Evolutionary conservation across 2,329 filamentous ascomycete species (phyloP).

Genomic region (Pestalotiopsis sp.): DNA sequence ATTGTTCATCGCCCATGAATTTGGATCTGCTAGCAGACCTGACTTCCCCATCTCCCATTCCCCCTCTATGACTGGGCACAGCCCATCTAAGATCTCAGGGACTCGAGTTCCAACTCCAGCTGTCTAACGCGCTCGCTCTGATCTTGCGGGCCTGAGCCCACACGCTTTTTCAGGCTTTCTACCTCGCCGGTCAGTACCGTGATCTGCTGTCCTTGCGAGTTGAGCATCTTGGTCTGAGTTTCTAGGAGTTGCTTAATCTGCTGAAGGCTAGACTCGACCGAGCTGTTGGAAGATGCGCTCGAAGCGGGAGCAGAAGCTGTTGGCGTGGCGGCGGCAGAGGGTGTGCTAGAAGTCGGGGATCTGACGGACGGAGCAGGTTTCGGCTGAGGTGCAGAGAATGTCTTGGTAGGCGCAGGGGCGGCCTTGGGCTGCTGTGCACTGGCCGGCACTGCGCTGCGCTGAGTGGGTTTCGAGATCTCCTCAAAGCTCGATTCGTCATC

Average conservation of each 20-base stretch:
- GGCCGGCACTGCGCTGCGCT: conserved; percentile 48
- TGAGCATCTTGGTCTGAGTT: conserved; percentile 75
- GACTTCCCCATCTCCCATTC: background rate
- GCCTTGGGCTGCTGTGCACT: conserved; percentile 23
- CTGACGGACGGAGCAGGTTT: conserved; percentile 46
- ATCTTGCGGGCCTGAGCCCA: conserved; percentile 59
- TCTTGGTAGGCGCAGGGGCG: conserved; percentile 29
- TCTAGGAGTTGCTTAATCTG: conserved; percentile 79
- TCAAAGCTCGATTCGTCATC: conserved; percentile 82
- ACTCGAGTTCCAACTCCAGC: conserved; percentile 67
- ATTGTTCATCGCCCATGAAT: background rate
- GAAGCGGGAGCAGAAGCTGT: conserved; percentile 33
- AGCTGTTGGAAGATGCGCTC: conserved; percentile 34
- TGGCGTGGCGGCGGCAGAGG: conserved; percentile 31
- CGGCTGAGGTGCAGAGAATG: conserved; percentile 37
- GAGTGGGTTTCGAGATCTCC: conserved; percentile 74
- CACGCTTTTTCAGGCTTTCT: conserved; percentile 76
- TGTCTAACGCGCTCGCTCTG: conserved; percentile 69
- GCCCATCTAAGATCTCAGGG: conserved; percentile 52
- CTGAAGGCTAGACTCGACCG: conserved; percentile 65
- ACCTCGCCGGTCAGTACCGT: conserved; percentile 69
- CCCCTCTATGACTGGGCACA: background rate
- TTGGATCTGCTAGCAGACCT: background rate
- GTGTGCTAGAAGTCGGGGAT: conserved; percentile 33
- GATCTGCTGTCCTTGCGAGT: conserved; percentile 76